Evolutionary conservation across 78 protist species (phyloP), one percentile per base, ranked within the genome.

Genomic region (Tieghemostelium lacteum): DNA sequence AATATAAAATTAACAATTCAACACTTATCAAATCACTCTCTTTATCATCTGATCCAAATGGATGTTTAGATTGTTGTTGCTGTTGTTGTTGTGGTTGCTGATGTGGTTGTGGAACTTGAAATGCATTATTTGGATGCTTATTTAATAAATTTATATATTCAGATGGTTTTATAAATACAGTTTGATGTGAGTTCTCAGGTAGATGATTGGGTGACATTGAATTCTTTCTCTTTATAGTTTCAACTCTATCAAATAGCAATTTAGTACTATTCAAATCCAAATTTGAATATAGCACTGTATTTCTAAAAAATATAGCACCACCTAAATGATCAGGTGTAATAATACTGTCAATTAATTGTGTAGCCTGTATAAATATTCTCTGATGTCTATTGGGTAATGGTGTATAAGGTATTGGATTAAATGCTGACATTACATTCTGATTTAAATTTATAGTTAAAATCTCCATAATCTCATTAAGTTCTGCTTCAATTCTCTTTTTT

Each of bases 381-480:
- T 78, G 72, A 55, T 71, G 62, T 78, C 76, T 52, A 50, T 54
- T 20, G 36, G 88, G 88, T 66, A 78, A 66, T 24, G 88, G 88
- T 55, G 66, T 78, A 66, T 78, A 78, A 3, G 88, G 88, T 52
- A 78, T n/a, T n/a, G 88, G 88, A 34, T 55, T 49, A 66, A 78
- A 78, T 8, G 88, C 36, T 26, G 22, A 24, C 62, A 54, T 78
- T 54, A 55, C n/a, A 66, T 78, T 78, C 22, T 64, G 49, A n/a
- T 52, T 54, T 10, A 75, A 29, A 58, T 75, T 57, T 14, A 20
- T 40, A 40, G 55, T 5, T 28, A 62, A 22, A 52, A 58, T 78
- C 24, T 50, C 61, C 75, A 78, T 36, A 45, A 57, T 8, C 40
- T 54, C 72, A 26, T 57, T 61, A 16, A 78, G 28, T 4, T 65